Evolutionary conservation across 2,329 filamentous ascomycete genomes (phyloP).

Genomic region (Curvularia eragrostidis): DNA sequence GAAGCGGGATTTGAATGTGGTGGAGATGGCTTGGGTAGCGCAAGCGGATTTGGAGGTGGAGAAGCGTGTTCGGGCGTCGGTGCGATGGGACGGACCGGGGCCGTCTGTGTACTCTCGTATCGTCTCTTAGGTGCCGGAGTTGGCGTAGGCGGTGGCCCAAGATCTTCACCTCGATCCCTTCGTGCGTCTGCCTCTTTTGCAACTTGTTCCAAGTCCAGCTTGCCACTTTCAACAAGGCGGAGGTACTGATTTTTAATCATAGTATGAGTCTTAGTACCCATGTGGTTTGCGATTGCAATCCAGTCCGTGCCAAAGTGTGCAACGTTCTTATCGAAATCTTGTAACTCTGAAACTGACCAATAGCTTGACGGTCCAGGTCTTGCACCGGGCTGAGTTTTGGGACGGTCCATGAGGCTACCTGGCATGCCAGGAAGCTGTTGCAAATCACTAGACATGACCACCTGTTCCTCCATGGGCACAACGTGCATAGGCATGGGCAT

Average conservation of each 20-base stretch:
- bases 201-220: slow-evolving; percentile 51
- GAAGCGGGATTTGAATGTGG: slow-evolving; percentile 34
- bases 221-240: slow-evolving; percentile 54
- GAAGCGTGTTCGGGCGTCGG: slow-evolving; percentile 56
- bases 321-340: slow-evolving; percentile 75
- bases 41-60: slow-evolving; percentile 30
- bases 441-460: slow-evolving; percentile 32
- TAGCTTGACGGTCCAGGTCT: slow-evolving; percentile 77
- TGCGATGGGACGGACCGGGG: slow-evolving; percentile 53
- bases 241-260: slow-evolving; percentile 69
- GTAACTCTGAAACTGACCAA: slow-evolving; percentile 84
- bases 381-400: slow-evolving; percentile 41
- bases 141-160: slow-evolving; percentile 58
- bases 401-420: slow-evolving; percentile 46
- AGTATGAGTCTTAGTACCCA: slow-evolving; percentile 84
- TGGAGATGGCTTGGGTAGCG: slow-evolving; percentile 50
- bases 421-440: slow-evolving; percentile 26
- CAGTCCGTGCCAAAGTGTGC: slow-evolving; percentile 81
- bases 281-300: slow-evolving; percentile 74
- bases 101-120: slow-evolving; percentile 52
- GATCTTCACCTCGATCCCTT: slow-evolving; percentile 53
- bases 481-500: slow-evolving; percentile 37
- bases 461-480: slow-evolving; percentile 36
- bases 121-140: slow-evolving; percentile 57
- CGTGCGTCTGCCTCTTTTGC: slow-evolving; percentile 53